Base-by-base conservation (phyloP, 2,329 filamentous ascomycete species). In the Camptophora hylomeconis region DNA sequence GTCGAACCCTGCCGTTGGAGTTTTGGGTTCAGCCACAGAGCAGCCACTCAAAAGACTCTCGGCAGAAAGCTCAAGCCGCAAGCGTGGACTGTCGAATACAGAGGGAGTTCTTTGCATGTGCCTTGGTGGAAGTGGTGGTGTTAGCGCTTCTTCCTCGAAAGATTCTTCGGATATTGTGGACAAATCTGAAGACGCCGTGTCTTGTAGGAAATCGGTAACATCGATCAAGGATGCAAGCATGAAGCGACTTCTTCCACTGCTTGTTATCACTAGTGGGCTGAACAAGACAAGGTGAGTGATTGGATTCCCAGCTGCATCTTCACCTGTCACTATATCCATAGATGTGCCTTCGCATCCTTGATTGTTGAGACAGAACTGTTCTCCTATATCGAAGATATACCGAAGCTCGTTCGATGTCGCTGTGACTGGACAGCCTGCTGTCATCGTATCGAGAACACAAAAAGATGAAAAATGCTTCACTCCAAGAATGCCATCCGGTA, bases 391-490 rank as follows among this genome's bases (percentile, higher is more conserved):
- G 17, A 46, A 40, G 17, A 40, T 38, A 20, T 37, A 40, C 26
- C 45, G 36, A 13, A 48, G 31, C 28, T 43, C 34, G 13, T 41
- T 35, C 5, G 45, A 47, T 7, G 40, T 41, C 6, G 39, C 43
- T 7, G 39, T 33, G 7, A 45, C 40, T n/a, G 43, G 42, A 14
- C 36, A 40, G 3, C 40, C 38, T 17, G 37, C 30, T 10, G 36
- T 13, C 7, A 31, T 40, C 7, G 42, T 39, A 21, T 44, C 38
- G 5, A 49, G 32, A 18, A 50, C 38, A 23, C 45, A 47, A 29
- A 49, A 49, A 6, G 36, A 43, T 24, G 32, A 41, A 33, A 50
- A 48, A 28, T 50, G 43, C 11, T 45, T 40, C 3, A 50, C 40
- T 23, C 23, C n/a, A n/a, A n/a, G n/a, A n/a, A n/a, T n/a, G n/a